Percentiles rank a stretch among this genome's conserved stretches.
Evolutionary conservation across 345 rosid genomes (phyloP).

Genomic region (Murraya koenigii): DNA sequence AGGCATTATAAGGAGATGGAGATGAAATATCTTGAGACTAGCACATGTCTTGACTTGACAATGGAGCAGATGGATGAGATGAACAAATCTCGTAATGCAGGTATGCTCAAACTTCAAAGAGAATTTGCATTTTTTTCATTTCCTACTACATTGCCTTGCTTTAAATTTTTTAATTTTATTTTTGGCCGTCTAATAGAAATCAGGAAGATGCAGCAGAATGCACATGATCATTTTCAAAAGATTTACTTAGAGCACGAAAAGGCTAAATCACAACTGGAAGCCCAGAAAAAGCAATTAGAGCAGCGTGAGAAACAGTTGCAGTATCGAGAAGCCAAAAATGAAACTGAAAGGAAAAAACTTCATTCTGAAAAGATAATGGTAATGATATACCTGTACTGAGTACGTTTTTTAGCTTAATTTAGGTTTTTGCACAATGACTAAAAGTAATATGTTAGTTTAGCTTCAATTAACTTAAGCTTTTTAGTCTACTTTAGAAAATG

Average conservation of each 20-base stretch:
- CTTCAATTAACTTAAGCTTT: neutral
- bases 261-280: slow-evolving; percentile 28
- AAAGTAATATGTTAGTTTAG: neutral
- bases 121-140: neutral
- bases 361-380: slow-evolving; percentile 45
- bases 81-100: slow-evolving; percentile 49
- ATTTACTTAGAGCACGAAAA: slow-evolving; percentile 44
- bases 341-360: slow-evolving; percentile 42
- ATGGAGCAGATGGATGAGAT: slow-evolving; percentile 35
- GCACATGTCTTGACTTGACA: slow-evolving; percentile 18
- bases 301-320: slow-evolving; percentile 44
- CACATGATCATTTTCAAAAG: slow-evolving; percentile 35
- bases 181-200: slow-evolving; percentile 19
- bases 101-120: slow-evolving; percentile 24
- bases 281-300: slow-evolving; percentile 34
- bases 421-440: slow-evolving; percentile 11
- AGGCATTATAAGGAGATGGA: slow-evolving; percentile 39
- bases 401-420: neutral
- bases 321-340: slow-evolving; percentile 43
- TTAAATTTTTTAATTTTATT: neutral
- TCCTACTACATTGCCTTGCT: neutral
- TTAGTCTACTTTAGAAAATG: neutral
- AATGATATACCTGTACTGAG: slow-evolving; percentile 14
- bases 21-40: slow-evolving; percentile 32
- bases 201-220: slow-evolving; percentile 38